These are phyloP conservation scores for Sabuloglossum arenarium DNA, from an alignment of 495 filamentous ascomycete genomes.

Conservation along the genomic window DNA sequence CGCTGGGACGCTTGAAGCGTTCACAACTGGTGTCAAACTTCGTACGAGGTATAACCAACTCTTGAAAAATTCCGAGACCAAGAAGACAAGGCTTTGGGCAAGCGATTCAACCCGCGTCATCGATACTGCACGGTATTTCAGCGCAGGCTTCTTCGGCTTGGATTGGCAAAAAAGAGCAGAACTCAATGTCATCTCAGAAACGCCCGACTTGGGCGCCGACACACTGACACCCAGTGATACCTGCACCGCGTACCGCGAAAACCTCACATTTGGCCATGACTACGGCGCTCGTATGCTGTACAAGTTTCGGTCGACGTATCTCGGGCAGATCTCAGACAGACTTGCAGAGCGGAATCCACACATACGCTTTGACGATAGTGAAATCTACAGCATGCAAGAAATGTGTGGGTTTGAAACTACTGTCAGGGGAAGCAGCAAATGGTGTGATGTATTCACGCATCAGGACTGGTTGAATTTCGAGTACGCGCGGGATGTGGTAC, in stretches of 20 bases:
- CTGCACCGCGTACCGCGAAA: constrained; percentile 27
- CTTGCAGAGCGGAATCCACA: constrained; percentile 23
- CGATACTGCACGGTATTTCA: constrained; percentile 35
- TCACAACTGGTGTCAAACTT: constrained; percentile 34
- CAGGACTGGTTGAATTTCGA: constrained; percentile 36
- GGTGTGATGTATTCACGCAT: constrained; percentile 36
- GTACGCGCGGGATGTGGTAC: constrained; percentile 37
- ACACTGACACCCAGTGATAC: constrained; percentile 39
- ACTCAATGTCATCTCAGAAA: constrained; percentile 27
- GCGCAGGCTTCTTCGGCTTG: constrained; percentile 32
- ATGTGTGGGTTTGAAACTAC: constrained; percentile 39
- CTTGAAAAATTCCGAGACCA: constrained; percentile 6
- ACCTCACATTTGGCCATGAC: constrained; percentile 26
- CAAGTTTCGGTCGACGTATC: constrained; percentile 27
- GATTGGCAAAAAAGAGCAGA: constrained; percentile 22
- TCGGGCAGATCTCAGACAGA: constrained; percentile 24
- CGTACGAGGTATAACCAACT: constrained; percentile 31
- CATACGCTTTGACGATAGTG: constrained; percentile 19
- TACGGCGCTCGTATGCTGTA: constrained; percentile 25
- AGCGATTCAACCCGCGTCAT: constrained; percentile 34
- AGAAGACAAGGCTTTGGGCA: constrained; percentile 28
- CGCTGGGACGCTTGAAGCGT: constrained; percentile 31
- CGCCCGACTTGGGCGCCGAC: constrained; percentile 25
- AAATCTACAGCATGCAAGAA: constrained; percentile 40
- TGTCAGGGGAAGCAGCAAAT: constrained; percentile 30